Conservation (phyloP, 2,329 filamentous ascomycete genomes). For the Alternaria alternata region DNA sequence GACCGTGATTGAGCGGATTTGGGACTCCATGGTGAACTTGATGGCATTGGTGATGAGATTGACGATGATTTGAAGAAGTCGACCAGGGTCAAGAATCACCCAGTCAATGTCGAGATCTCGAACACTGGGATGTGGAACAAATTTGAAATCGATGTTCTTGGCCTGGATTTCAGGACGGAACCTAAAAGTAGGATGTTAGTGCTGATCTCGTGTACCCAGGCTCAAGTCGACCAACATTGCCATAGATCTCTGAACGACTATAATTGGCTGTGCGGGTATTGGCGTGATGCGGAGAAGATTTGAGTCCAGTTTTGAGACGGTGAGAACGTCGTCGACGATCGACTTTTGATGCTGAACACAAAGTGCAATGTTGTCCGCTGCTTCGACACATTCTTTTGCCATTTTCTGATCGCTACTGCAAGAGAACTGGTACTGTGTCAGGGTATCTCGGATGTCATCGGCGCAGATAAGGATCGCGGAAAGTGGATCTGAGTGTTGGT, state of each 20-base stretch:
- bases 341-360: constrained; percentile 48
- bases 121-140: constrained; percentile 46
- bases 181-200: constrained; percentile 1
- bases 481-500: constrained; percentile 30
- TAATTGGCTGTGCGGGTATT: constrained; percentile 48
- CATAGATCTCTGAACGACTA: constrained; percentile 45
- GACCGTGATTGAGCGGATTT: constrained; percentile 49
- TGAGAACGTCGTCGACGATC: constrained; percentile 48
- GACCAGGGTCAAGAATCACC: constrained; percentile 53
- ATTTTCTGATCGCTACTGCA: constrained; percentile 20
- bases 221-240: constrained; percentile 38
- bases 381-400: constrained; percentile 39
- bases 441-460: constrained; percentile 42
- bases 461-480: constrained; percentile 46
- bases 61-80: constrained; percentile 54
- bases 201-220: background rate
- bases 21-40: constrained; percentile 54
- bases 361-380: constrained; percentile 52
- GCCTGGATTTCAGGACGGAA: constrained; percentile 46
- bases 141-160: constrained; percentile 40
- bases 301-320: constrained; percentile 44
- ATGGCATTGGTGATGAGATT: constrained; percentile 58
- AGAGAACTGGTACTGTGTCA: constrained; percentile 30
- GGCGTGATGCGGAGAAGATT: constrained; percentile 47
- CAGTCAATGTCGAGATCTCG: constrained; percentile 47